Percentiles rank a stretch among this genome's conserved stretches.
Conservation (phyloP, 352 stramenopile species). For the Thalassiosira mediterranea region DNA sequence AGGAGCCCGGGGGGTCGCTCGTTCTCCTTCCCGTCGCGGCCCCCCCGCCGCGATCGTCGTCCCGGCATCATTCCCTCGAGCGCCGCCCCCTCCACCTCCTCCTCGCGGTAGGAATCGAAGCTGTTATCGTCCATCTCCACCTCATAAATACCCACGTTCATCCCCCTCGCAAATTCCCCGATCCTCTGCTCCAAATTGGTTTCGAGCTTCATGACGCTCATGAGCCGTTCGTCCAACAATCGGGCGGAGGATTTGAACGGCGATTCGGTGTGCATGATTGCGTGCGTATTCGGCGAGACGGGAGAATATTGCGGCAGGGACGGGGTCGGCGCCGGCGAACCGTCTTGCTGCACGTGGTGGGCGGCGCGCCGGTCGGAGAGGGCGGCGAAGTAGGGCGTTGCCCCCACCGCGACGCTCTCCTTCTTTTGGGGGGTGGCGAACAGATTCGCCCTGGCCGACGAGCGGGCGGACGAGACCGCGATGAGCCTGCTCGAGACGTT, state of each 20-base stretch:
- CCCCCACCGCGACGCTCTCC: too few relatives aligned
- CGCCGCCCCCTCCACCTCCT: background rate
- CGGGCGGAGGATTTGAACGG: background rate
- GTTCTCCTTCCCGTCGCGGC: too few relatives aligned
- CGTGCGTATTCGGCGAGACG: background rate
- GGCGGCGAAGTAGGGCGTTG: background rate
- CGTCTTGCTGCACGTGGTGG: too few relatives aligned
- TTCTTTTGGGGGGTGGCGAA: too few relatives aligned
- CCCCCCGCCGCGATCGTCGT: too few relatives aligned
- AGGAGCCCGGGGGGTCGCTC: too few relatives aligned
- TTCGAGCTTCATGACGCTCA: background rate
- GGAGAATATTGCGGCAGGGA: background rate
- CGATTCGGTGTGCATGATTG: background rate
- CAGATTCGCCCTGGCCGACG: too few relatives aligned
- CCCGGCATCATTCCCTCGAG: too few relatives aligned
- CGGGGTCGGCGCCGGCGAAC: too few relatives aligned
- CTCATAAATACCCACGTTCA: too few relatives aligned
- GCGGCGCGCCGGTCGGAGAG: background rate
- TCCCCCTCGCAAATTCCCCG: background rate
- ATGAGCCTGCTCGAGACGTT: background rate
- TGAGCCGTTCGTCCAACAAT: background rate
- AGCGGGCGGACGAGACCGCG: too few relatives aligned
- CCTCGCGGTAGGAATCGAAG: background rate
- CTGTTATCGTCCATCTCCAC: too few relatives aligned
- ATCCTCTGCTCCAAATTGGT: background rate